phyloP scores from a whole-genome alignment of 805 yeast genomes.

The Pachysolen tannophilus region DNA sequence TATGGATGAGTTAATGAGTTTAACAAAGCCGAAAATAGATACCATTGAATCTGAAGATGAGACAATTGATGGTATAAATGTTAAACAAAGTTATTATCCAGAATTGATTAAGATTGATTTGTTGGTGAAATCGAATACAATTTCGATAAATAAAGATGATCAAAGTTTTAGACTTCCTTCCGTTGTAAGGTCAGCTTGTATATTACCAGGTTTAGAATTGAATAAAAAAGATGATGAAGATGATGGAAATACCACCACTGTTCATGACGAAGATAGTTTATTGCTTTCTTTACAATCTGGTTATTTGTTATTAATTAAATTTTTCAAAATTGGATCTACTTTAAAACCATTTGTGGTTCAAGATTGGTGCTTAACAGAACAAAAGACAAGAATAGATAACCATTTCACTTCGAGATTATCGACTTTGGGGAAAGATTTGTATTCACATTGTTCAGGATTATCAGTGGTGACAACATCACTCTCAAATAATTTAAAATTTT shows the following conservation, averaged over 20 bases:
- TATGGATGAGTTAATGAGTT: conserved; percentile 3
- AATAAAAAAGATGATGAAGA: not conserved
- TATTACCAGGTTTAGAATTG: conserved; percentile 6
- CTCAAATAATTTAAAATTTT: conserved; percentile 11
- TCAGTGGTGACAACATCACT: conserved; percentile 19
- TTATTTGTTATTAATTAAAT: conserved; percentile 14
- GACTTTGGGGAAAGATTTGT: conserved; percentile 13
- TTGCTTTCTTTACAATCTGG: conserved; percentile 17
- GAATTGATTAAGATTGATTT: conserved; percentile 2
- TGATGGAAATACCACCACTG: conserved; percentile 3
- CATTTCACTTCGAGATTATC: conserved; percentile 10
- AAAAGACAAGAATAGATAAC: conserved; percentile 8
- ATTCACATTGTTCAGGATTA: conserved; percentile 12
- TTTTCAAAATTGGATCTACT: conserved; percentile 10
- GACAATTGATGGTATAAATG: not conserved
- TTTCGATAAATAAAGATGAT: conserved; percentile 3
- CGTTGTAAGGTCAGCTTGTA: conserved; percentile 5
- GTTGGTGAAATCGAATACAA: conserved; percentile 1
- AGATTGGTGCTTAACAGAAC: conserved; percentile 9
- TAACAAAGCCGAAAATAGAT: conserved; percentile 1
- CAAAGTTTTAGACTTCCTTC: conserved; percentile 1
- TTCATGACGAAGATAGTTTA: conserved; percentile 18
- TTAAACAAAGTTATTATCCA: not conserved
- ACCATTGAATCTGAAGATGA: not conserved
- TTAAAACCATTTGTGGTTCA: conserved; percentile 16